Conservation (phyloP, 108 stramenopile species). For the Parietichytrium sp. region DNA sequence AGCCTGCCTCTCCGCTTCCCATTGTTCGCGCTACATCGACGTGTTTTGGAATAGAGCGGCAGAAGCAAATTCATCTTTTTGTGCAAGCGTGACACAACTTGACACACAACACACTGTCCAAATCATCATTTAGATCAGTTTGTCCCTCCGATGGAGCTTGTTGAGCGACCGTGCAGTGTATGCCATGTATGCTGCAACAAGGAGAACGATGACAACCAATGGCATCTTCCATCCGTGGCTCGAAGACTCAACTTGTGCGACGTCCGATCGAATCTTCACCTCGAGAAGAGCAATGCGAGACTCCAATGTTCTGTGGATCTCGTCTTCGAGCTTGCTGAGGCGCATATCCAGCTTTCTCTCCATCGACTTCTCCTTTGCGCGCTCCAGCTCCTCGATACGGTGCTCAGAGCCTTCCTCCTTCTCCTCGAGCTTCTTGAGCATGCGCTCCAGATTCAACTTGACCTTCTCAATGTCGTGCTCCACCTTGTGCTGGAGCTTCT, state of each 20-base stretch:
- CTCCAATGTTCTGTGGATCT: conserved; percentile 10
- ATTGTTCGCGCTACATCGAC: too few relatives aligned
- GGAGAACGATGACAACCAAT: not conserved
- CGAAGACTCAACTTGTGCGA: not conserved
- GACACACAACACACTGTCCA: too few relatives aligned
- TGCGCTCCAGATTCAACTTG: conserved; percentile 39
- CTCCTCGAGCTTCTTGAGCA: conserved; percentile 44
- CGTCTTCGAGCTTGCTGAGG: conserved; percentile 6
- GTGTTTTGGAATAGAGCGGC: too few relatives aligned
- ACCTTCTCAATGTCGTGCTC: conserved; percentile 48
- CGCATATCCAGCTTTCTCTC: conserved; percentile 17
- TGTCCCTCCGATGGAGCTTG: not conserved
- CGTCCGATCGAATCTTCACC: not conserved
- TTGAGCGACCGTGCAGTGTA: conserved; percentile 28
- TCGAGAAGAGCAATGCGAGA: conserved; percentile 11
- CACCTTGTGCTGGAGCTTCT: conserved; percentile 37
- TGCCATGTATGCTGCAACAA: conserved; percentile 20
- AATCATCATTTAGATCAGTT: conserved; percentile 7
- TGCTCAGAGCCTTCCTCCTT: conserved; percentile 44
- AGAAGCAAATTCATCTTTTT: too few relatives aligned
- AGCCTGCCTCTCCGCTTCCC: too few relatives aligned
- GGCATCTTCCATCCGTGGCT: not conserved
- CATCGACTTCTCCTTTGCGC: not conserved
- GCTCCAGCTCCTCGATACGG: conserved; percentile 37
- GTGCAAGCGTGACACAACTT: too few relatives aligned